These are phyloP conservation scores for Cicer bijugum DNA, from an alignment of 306 rosid species.

Conservation along the genomic window DNA sequence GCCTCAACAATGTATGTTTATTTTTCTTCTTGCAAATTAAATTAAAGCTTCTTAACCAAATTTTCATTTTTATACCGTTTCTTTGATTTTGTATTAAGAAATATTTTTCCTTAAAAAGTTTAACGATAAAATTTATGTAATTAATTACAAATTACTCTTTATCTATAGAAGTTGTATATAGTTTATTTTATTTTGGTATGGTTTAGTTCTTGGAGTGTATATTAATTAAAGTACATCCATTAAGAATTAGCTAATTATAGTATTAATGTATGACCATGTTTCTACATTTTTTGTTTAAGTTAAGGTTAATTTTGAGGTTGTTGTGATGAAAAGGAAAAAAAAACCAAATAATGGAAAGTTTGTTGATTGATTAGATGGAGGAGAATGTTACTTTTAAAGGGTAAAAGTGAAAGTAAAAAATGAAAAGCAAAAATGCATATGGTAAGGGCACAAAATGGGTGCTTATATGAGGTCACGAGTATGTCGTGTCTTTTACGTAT, in stretches of 20 bases:
- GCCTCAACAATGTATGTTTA: constrained; percentile 37
- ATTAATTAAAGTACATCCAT: neutral
- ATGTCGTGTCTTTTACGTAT: constrained; percentile 46
- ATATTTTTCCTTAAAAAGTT: too few species aligned
- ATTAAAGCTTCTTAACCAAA: constrained; percentile 29
- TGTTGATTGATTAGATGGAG: constrained; percentile 30
- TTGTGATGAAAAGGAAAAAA: neutral
- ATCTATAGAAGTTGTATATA: too few species aligned
- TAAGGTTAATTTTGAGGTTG: constrained; percentile 16
- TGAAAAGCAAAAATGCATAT: constrained; percentile 24
- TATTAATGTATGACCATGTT: neutral
- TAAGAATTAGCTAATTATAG: constrained; percentile 20
- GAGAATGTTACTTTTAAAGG: constrained; percentile 39
- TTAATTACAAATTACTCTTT: too few species aligned
- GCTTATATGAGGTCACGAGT: constrained; percentile 39
- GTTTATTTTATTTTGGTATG: neutral
- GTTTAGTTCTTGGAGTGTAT: neutral
- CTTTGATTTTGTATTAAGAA: constrained; percentile 16
- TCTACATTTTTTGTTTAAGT: neutral
- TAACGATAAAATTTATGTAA: too few species aligned
- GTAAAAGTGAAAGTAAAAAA: constrained; percentile 41
- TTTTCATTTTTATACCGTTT: constrained; percentile 7
- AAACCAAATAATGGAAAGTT: constrained; percentile 21
- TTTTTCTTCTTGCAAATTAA: constrained; percentile 23
- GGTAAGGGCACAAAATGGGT: constrained; percentile 35